Conservation (phyloP, 2,329 filamentous ascomycete genomes). For the Talaromyces sp. region DNA sequence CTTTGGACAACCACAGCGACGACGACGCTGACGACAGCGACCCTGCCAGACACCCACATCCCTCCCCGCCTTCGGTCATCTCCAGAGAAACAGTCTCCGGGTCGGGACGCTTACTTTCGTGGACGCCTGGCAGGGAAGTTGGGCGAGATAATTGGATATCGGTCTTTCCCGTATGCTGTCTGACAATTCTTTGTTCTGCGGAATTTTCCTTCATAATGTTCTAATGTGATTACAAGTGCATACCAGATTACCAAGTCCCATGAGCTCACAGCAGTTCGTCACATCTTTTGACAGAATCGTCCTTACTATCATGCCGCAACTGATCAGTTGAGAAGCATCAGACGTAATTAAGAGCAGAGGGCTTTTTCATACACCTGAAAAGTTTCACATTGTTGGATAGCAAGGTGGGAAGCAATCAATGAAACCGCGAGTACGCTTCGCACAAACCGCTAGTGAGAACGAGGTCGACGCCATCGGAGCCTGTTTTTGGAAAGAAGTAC, state of each 20-base stretch:
- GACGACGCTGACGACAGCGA: constrained; percentile 30
- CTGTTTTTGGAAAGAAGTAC: background rate
- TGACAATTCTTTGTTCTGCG: background rate
- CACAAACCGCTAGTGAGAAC: background rate
- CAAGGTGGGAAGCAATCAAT: background rate
- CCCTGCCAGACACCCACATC: constrained; percentile 26
- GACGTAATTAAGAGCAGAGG: background rate
- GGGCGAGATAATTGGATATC: background rate
- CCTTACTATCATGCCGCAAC: background rate
- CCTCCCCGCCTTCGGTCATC: constrained; percentile 21
- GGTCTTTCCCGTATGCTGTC: background rate
- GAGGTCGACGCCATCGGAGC: background rate
- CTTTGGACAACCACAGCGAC: constrained; percentile 31
- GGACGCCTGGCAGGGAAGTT: constrained; percentile 20
- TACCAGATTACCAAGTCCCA: background rate
- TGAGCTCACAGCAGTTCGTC: background rate
- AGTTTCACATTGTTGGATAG: background rate
- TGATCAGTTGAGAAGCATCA: background rate
- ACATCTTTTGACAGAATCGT: background rate
- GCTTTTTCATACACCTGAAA: background rate
- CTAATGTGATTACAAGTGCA: background rate
- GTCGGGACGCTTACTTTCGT: constrained; percentile 6
- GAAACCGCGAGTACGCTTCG: background rate
- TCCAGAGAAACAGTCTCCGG: background rate
- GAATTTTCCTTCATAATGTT: background rate